These are phyloP conservation scores for Plasmodium fragile DNA, from an alignment of 169 alveolate genomes.

Conservation along the genomic window DNA sequence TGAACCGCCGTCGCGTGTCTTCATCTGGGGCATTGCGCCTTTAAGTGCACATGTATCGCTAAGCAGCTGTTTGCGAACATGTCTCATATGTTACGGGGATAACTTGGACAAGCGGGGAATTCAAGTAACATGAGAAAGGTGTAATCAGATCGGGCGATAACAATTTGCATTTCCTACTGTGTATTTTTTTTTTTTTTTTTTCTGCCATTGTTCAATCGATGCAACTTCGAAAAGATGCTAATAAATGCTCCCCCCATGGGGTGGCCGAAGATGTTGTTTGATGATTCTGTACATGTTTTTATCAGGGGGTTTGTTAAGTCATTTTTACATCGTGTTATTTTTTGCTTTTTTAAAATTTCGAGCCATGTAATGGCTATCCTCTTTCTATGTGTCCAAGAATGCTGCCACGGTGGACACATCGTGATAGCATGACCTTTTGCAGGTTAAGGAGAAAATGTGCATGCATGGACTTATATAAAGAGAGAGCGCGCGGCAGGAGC, in stretches of 20 bases:
- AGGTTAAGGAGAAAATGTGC: slow-evolving; percentile 12
- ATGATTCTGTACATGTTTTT: background rate
- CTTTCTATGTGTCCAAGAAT: background rate
- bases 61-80: background rate
- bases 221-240: background rate
- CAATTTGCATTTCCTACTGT: background rate
- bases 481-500: background rate
- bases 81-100: background rate
- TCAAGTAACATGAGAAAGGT: background rate
- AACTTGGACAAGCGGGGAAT: background rate
- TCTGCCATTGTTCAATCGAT: background rate
- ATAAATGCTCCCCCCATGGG: background rate
- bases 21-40: background rate
- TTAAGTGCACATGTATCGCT: background rate
- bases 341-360: background rate
- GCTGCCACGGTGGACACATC: background rate
- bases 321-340: background rate
- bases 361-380: background rate
- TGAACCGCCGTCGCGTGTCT: background rate
- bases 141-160: background rate
- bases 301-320: background rate
- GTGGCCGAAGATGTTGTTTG: background rate
- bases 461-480: background rate
- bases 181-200: background rate
- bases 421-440: background rate